These are phyloP conservation scores for Candida jianshihensis DNA, from an alignment of 805 yeast genomes.

Conservation along the genomic window DNA sequence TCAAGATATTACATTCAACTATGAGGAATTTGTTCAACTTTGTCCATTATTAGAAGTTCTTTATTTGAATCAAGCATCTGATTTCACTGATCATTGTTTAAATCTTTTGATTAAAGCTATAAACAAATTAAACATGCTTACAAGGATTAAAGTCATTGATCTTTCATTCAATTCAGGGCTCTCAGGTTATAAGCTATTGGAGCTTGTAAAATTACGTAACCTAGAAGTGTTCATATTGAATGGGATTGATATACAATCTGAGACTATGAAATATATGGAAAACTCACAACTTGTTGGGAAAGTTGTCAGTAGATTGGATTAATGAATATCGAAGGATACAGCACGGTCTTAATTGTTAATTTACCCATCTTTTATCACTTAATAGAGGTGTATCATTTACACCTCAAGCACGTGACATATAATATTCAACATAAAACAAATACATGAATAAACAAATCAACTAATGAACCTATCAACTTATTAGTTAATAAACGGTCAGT, in stretches of 20 bases:
- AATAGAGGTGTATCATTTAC: slow-evolving; percentile 17
- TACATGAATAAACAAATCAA: background rate
- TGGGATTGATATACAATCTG: slow-evolving; percentile 15
- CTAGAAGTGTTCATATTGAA: slow-evolving; percentile 13
- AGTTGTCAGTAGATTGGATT: slow-evolving; percentile 17
- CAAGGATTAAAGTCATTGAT: slow-evolving; percentile 12
- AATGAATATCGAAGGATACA: slow-evolving; percentile 19
- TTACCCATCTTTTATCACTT: no score
- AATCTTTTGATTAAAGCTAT: slow-evolving; percentile 10
- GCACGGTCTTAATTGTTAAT: no score
- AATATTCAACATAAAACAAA: background rate
- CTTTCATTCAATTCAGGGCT: slow-evolving; percentile 17
- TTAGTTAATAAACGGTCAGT: no score
- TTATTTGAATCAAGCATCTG: slow-evolving; percentile 18
- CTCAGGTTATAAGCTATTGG: slow-evolving; percentile 19
- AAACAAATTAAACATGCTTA: background rate
- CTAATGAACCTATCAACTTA: no score
- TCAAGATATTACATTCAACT: slow-evolving; percentile 14
- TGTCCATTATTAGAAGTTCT: slow-evolving; percentile 14
- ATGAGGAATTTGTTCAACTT: slow-evolving; percentile 12
- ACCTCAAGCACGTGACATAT: slow-evolving; percentile 9
- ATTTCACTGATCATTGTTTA: slow-evolving; percentile 18
- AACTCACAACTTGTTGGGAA: slow-evolving; percentile 8
- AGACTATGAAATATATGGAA: slow-evolving; percentile 15
- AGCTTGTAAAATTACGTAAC: slow-evolving; percentile 8